Evolutionary conservation across 805 yeast species (phyloP).

Genomic region (Yarrowia osloensis): DNA sequence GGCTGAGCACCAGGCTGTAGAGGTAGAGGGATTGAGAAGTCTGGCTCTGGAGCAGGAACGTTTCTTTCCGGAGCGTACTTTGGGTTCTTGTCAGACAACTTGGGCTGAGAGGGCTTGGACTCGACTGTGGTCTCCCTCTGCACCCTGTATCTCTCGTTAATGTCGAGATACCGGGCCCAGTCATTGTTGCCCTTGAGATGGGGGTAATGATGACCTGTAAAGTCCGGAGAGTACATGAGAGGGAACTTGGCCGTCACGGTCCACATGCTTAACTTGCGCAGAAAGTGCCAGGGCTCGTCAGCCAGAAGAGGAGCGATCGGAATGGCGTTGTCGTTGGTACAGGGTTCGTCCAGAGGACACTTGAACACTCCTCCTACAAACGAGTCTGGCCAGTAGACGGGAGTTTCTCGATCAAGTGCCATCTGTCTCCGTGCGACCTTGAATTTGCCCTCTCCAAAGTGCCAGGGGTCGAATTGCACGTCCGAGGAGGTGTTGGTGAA

Average conservation of each 20-base stretch:
- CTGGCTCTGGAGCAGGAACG: too few relatives aligned
- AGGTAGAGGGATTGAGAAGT: not conserved
- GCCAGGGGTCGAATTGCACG: not conserved
- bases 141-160: constrained; percentile 49
- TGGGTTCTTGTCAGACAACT: too few relatives aligned
- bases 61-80: not conserved
- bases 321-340: constrained; percentile 33
- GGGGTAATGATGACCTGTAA: constrained; percentile 14
- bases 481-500: not conserved
- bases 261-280: constrained; percentile 42
- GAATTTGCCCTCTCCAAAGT: constrained; percentile 46
- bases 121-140: not conserved
- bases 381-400: constrained; percentile 56
- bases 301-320: constrained; percentile 61
- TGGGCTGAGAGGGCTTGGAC: too few relatives aligned
- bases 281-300: constrained; percentile 43
- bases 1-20: not conserved
- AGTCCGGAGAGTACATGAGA: constrained; percentile 32
- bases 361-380: constrained; percentile 66
- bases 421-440: constrained; percentile 59
- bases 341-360: constrained; percentile 41
- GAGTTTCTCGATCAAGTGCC: constrained; percentile 50
- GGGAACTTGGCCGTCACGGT: constrained; percentile 46
- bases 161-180: constrained; percentile 53
- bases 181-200: constrained; percentile 27